Percentiles rank a stretch among this genome's conserved stretches.
These are phyloP conservation scores for Euphorbia corollata DNA, from an alignment of 441 rosid species.

Conservation along the genomic window DNA sequence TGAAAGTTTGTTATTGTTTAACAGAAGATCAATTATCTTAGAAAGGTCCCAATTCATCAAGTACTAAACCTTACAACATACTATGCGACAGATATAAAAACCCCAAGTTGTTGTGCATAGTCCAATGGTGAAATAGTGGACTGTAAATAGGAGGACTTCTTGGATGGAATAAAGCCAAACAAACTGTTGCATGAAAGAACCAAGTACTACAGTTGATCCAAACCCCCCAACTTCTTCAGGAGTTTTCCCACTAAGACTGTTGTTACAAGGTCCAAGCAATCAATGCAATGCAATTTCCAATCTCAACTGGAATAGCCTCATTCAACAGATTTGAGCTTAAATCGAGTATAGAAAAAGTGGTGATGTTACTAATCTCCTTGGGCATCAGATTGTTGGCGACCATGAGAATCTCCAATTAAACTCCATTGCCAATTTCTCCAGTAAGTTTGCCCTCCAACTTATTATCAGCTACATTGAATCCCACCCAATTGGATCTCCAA, in stretches of 20 bases:
- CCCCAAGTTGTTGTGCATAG: constrained; percentile 82
- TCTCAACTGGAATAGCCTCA: constrained; percentile 57
- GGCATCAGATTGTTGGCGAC: no score
- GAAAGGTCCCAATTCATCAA: constrained; percentile 62
- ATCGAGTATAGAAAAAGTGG: constrained; percentile 52
- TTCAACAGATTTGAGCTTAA: constrained; percentile 61
- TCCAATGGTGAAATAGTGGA: constrained; percentile 53
- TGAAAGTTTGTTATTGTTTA: constrained; percentile 4
- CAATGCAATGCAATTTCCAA: constrained; percentile 56
- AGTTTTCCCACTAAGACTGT: constrained; percentile 59
- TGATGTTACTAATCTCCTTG: constrained; percentile 53
- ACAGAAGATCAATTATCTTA: constrained; percentile 54
- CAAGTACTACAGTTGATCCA: constrained; percentile 66
- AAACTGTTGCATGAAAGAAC: constrained; percentile 71
- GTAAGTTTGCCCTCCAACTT: no score
- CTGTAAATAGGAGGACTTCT: constrained; percentile 53
- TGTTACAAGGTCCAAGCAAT: constrained; percentile 71
- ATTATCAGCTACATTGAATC: no score
- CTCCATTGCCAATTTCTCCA: constrained; percentile 21
- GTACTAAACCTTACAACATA: constrained; percentile 56
- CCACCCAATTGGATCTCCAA: no score
- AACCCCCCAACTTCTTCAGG: constrained; percentile 46
- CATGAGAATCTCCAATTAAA: constrained; percentile 29
- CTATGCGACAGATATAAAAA: constrained; percentile 73
- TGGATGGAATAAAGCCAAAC: constrained; percentile 65